Base-by-base conservation (phyloP, 768 basidiomycete genomes). In the Strobilomyces confusus region DNA sequence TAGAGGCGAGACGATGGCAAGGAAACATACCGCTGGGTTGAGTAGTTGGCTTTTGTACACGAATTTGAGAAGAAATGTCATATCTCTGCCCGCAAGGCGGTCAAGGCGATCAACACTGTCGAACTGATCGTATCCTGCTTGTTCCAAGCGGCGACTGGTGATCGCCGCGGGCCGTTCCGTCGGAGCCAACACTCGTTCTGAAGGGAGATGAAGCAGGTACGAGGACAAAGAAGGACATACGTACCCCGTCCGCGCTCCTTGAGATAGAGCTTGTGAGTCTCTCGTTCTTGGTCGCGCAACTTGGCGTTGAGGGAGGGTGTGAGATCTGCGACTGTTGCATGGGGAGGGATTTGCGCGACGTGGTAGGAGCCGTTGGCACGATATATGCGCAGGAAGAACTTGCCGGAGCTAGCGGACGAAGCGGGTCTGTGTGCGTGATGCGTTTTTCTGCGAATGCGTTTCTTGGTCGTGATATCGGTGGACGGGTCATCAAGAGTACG, bases 41-140 rank as follows among this genome's bases (percentile, higher is more conserved):
- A 91, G 75, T 15, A 82, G 73, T 56, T 84, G 83, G 60, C 81
- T 86, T 67, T 94, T 92, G 72, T 89, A 98, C 19, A 95, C 83
- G 61, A 98, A 95, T 62, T 87, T 89, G 68, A 92, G 80, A 23
- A 99, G 76, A 65, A 95, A 95, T 6, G 83, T 80, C 56, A 97
- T 73, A 49, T 90, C 89, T 30, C 91, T 88, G 5, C 80, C 80
- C 0, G 85, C 86, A 8, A 97, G 75, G 40, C 86, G 77, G 54
- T 92, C 87, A 8, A 88, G 75, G 40, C 86, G 77, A 53, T 92
- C 87, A 8, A 88, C 69, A 37, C 86, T 84, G 66, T 99, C 95
- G 17, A 81, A 78, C 20, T 83, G 79, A 46, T 87, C 84, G 61
- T 93, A 98, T 0, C 95, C 95, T 4, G 93, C 92, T 66, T 95